Base-by-base conservation (phyloP, 2,329 filamentous ascomycete species). In the Periconia digitata region DNA sequence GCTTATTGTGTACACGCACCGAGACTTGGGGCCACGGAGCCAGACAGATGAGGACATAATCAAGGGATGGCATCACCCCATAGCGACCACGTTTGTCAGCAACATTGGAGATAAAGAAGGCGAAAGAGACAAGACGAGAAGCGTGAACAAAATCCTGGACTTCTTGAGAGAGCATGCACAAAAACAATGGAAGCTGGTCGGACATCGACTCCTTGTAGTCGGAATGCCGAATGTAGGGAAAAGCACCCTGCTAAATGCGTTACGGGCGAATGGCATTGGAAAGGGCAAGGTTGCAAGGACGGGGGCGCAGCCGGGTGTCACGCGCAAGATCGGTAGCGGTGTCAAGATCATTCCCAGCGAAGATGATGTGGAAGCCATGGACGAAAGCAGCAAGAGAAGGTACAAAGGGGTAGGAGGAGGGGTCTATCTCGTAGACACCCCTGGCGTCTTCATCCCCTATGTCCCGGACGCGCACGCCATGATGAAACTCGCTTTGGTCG, bases 191-290 rank as follows among this genome's bases (percentile, higher is more conserved):
- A 82, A 82, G 18, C 74, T 97, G n/a, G 85, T 89, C 7, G 92
- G 91, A n/a, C 81, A 90, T 58, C 84, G 91, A 41, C 83, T 91
- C 47, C 82, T 99, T 70, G 83, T 97, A 1, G 92, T 97, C 13
- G 94, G 94, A 46, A 96, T 99, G 92, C 94, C 94, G 29, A 99
- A 99, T 67, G 90, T 96, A 0, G 94, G 94, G 29, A 99, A 99
- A 74, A 95, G 90, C 40, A 91, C 92, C 1, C 78, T 99, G n/a
- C 83, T 99, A 36, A 99, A 99, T 70, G 83, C 85, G 15, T 80
- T 97, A 41, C 86, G 94, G 17, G 81, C 79, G 35, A 76, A 80
- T 16, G 90, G 90, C 35, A 80, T 89, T 55, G 73, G 77, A 57
- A 75, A 79, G 41, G 78, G 79, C 17, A 95, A 92, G 68, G 92